Base-by-base conservation (phyloP, 2,329 filamentous ascomycete genomes). In the Gliomastix tumulicola region DNA sequence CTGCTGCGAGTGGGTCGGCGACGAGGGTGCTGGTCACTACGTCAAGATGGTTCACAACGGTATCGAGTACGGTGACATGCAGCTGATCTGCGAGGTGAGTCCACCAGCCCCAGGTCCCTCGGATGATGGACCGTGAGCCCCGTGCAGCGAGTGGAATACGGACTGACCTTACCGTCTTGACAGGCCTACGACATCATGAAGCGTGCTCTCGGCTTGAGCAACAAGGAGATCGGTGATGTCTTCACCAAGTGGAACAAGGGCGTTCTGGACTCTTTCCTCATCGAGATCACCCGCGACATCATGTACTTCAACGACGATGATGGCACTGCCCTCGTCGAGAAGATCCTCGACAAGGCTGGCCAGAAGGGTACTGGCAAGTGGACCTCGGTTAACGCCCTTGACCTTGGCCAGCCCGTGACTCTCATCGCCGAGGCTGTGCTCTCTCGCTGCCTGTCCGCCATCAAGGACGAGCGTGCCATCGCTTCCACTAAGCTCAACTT, bases 1-100 rank as follows among this genome's bases (percentile, higher is more conserved):
- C 49, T 98, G 92, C 82, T 98, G 92, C 63, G 92, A 98, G 70
- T 98, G 92, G 92, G 92, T 98, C 56, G 92, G 92, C 73, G 92
- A 97, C 70, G 88, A 97, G 68, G 92, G 92, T 80, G 87, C 92
- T 70, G 92, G 92, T 55, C 92, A 98, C 82, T 98, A 96, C 77
- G 90, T 98, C 76, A 98, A 98, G 86, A 98, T 98, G 92, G 92
- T 98, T 47, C 92, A 98, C 84, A 98, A 98, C 72, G 92, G 92
- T 79, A 98, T 98, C 56, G 92, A 98, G 74, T 98, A 98, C 65
- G 92, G 92, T 81, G 92, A 98, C 74, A 98, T 98, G 92, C 92
- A 98, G 77, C 79, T 98, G 59, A 98, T 98, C 65, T 94, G 84
- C 69, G 92, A 98, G 82, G 90, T 95, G 70, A 54, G 78, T 40